Conservation (phyloP, 2,329 filamentous ascomycete species). For the Colletotrichum tabaci region DNA sequence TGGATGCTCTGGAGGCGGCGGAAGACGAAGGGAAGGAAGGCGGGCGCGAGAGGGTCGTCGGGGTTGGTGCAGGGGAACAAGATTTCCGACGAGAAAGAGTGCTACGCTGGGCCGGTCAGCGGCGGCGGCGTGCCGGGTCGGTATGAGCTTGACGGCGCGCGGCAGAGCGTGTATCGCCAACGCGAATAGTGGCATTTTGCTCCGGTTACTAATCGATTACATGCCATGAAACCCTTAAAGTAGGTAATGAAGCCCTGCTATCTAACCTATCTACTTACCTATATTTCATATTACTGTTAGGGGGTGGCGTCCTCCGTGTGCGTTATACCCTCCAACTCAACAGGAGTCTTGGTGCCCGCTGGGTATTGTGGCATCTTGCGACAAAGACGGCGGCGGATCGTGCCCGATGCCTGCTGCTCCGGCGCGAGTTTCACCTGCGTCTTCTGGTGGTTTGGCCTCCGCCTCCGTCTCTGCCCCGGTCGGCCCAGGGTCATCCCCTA, state of each 20-base stretch:
- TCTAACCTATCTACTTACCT: no score
- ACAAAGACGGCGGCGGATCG: not conserved
- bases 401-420: conserved; percentile 20
- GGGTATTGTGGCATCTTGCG: not conserved
- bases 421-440: not conserved
- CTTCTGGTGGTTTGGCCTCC: conserved; percentile 1
- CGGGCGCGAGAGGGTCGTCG: no score
- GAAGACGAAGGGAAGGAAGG: not conserved
- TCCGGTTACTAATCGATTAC: no score
- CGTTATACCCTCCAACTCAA: no score
- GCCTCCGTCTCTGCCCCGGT: not conserved
- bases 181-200: no score
- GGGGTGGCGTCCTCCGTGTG: no score
- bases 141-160: not conserved
- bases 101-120: not conserved
- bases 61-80: not conserved
- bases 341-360: conserved; percentile 7
- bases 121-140: no score
- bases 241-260: no score
- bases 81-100: not conserved
- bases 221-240: no score
- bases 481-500: not conserved
- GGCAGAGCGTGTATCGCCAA: not conserved
- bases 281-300: no score
- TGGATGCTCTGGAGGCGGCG: not conserved